Conservation (phyloP, 345 rosid genomes). For the Bruguiera gymnorhiza region DNA sequence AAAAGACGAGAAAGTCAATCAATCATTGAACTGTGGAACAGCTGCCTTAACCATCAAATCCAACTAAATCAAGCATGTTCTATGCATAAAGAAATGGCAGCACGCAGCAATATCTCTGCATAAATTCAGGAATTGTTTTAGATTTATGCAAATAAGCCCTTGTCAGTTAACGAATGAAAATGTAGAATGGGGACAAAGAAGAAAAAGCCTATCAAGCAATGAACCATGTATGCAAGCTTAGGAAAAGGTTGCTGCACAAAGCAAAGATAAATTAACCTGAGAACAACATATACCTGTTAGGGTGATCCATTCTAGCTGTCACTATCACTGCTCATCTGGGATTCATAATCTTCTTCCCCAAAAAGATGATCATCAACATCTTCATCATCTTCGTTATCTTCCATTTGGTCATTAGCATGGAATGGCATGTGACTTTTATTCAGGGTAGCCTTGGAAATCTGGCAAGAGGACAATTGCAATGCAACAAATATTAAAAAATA, state of each 20-base stretch:
- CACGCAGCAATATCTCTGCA: too few relatives aligned
- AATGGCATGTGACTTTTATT: conserved; percentile 28
- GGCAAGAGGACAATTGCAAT: conserved; percentile 16
- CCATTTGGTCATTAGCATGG: conserved; percentile 29
- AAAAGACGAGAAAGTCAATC: neutral
- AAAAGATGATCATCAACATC: conserved; percentile 58
- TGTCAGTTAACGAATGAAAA: too few relatives aligned
- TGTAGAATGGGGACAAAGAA: too few relatives aligned
- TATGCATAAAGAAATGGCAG: neutral
- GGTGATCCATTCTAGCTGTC: conserved; percentile 15
- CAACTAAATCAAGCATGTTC: conserved; percentile 5
- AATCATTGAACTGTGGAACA: neutral
- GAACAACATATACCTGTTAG: conserved; percentile 7
- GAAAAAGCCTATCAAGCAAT: too few relatives aligned
- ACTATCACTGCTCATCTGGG: conserved; percentile 68
- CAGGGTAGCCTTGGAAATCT: conserved; percentile 65
- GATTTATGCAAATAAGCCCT: too few relatives aligned
- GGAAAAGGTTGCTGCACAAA: neutral
- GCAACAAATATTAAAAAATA: neutral
- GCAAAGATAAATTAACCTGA: neutral
- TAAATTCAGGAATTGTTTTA: too few relatives aligned
- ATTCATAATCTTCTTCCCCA: conserved; percentile 65
- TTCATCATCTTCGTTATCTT: conserved; percentile 57
- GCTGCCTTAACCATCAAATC: neutral
- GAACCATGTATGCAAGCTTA: too few relatives aligned